Percentiles rank a stretch among this genome's conserved stretches.
Conservation (phyloP, 2,329 filamentous ascomycete genomes). For the Biscogniauxia sp. region DNA sequence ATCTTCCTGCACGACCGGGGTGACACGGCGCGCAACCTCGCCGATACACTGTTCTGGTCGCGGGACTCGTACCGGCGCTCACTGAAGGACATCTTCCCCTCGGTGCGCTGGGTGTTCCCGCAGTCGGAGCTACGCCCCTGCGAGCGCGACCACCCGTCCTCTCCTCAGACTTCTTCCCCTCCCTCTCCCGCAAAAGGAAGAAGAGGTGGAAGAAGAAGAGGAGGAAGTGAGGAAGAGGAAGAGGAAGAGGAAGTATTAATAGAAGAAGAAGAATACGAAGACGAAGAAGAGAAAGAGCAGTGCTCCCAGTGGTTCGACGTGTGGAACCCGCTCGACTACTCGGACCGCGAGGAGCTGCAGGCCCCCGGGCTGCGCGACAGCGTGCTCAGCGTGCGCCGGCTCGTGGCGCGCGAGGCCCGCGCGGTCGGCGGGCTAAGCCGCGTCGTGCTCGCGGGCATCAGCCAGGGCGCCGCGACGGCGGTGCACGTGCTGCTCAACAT, state of each 20-base stretch:
- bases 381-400: conserved; percentile 30
- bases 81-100: conserved; percentile 40
- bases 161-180: no score
- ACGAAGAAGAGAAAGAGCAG: conserved; percentile 1
- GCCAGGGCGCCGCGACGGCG: conserved; percentile 44
- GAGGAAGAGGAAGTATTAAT: no score
- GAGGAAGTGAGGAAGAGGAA: no score
- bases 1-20: conserved; percentile 47
- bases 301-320: conserved; percentile 51
- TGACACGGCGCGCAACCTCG: conserved; percentile 37
- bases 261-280: no score
- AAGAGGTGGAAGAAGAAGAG: no score
- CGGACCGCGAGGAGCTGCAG: conserved; percentile 43
- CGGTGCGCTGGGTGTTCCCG: conserved; percentile 49
- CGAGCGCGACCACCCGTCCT: conserved; percentile 18
- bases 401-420: conserved; percentile 37
- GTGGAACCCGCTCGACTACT: conserved; percentile 40
- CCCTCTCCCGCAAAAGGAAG: no score
- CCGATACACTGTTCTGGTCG: conserved; percentile 29
- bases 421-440: conserved; percentile 36
- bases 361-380: conserved; percentile 39
- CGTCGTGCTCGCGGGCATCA: conserved; percentile 45
- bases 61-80: conserved; percentile 32
- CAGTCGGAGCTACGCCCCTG: conserved; percentile 37
- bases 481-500: conserved; percentile 24